Evolutionary conservation across 73 alveolate genomes (phyloP), one percentile per base, ranked within the genome.

Genomic region (Paramecium octaurelia): DNA sequence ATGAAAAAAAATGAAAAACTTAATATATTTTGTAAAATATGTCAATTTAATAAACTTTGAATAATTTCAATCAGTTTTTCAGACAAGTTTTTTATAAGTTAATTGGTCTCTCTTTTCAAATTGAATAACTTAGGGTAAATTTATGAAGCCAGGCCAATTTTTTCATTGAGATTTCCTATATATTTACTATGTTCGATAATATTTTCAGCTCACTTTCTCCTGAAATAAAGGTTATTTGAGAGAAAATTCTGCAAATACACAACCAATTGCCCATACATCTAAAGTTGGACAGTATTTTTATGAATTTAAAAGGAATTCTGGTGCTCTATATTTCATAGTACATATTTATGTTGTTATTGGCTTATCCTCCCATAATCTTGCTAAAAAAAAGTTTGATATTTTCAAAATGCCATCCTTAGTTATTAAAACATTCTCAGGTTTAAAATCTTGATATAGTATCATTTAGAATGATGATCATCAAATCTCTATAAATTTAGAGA

Each of bases 201-300:
- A 71, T 40, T 71, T 71, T 11, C 0, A 34, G 9, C 36, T 71
- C 86, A 71, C 58, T 71, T 69, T 84, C 96, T 40, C 99, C 99
- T 50, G 98, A 99, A 97, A 94, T 36, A 97, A 87, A 14, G 96
- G 96, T 54, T 93, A 95, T 94, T 97, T 88, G 29, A 93, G 77
- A 84, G 96, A 68, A 35, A 97, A 91, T 86, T 97, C 99, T n/a
- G 98, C 99, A 80, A 97, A 95, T n/a, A 97, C 95, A 92, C 99
- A 97, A 8, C 99, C 99, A 8, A 95, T 97, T 23, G 98, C 89
- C 99, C 99, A 97, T 34, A 95, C 95, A 88, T 96, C 98, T 29
- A 96, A 95, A 86, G 94, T n/a, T 29, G 92, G 84, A 21, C 77
- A 40, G 42, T 88, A 88, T 14, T 69, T 54, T 23, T 50, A 21